These are phyloP conservation scores for Pseudotsuga menziesii DNA, from an alignment of 75 land plant species.

Conservation along the genomic window DNA sequence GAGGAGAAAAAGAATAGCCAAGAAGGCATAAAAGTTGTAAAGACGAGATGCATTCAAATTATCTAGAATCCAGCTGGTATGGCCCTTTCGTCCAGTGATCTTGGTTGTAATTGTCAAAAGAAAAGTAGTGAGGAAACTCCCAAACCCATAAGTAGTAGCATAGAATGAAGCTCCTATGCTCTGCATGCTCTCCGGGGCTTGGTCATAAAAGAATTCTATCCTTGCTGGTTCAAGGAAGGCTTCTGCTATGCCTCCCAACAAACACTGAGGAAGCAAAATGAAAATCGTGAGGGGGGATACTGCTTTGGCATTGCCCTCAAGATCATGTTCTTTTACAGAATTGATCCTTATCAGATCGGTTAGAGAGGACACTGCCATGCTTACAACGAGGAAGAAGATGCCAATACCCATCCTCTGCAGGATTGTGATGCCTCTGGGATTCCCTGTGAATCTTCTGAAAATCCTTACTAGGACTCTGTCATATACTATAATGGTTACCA, in stretches of 20 bases:
- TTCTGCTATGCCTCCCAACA: slow-evolving; percentile 50
- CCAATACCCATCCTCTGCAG: slow-evolving; percentile 39
- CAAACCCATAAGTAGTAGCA: slow-evolving; percentile 16
- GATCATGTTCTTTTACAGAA: slow-evolving; percentile 6
- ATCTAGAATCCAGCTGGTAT: slow-evolving; percentile 25
- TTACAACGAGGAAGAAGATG: neutral
- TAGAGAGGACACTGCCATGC: slow-evolving; percentile 23
- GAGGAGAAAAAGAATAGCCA: slow-evolving; percentile 20
- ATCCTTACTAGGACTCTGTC: slow-evolving; percentile 21
- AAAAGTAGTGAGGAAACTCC: slow-evolving; percentile 29
- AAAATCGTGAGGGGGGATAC: slow-evolving; percentile 41
- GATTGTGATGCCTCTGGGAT: slow-evolving; percentile 34
- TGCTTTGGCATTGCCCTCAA: no score
- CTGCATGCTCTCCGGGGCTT: slow-evolving; percentile 55
- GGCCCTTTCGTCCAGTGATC: slow-evolving; percentile 19
- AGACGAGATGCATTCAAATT: slow-evolving; percentile 37
- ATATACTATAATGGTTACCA: slow-evolving; percentile 24
- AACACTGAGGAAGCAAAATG: slow-evolving; percentile 56
- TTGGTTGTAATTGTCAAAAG: slow-evolving; percentile 17
- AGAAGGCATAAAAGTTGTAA: slow-evolving; percentile 34
- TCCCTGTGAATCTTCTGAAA: slow-evolving; percentile 12
- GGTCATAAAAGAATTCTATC: slow-evolving; percentile 77
- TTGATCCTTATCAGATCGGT: slow-evolving; percentile 26
- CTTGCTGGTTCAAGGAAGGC: slow-evolving; percentile 43
- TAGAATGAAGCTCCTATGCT: slow-evolving; percentile 26